Evolutionary conservation across 306 rosid species (phyloP), one percentile per base, ranked within the genome.

Genomic region (Quercus cerris): DNA sequence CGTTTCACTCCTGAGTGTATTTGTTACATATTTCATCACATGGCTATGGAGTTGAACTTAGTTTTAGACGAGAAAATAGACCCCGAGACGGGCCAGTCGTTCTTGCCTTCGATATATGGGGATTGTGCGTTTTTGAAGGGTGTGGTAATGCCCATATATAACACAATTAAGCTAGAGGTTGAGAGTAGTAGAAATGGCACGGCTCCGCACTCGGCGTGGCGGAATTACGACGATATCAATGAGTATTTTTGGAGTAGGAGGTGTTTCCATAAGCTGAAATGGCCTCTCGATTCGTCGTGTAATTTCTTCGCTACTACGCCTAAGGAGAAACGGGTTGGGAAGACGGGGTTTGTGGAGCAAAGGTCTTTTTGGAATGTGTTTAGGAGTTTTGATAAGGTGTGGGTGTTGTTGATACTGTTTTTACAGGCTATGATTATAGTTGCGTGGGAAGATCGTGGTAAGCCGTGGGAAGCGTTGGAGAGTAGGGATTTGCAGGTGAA

Each of bases 301-400:
- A 94, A 91, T 73, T 94, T 94, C 82, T 82, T 94, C 20, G 86
- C 87, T 25, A 92, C 92, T 2, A 82, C 91, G 1, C 85, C 87
- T 0, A 94, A 92, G 87, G 74, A 7, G 0, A 78, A 17, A 62
- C 84, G 97, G 10, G 92, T 94, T 1, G 98, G 98, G 86, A 94
- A 94, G 92, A 94, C 98, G 0, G 98, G 98, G 15, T 94, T 89
- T 76, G 98, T 94, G 79, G 98, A 94, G 87, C 97, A 88, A 81
- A 92, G 98, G 88, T 91, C 98, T 10, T 94, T 94, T 74, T 94
- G 97, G 98, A 94, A 94, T 79, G 27, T 94, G 63, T 92, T 89
- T 52, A 82, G 96, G 90, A 91, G 97, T 78, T 94, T 94, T 73
- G 98, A 94, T 78, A 92, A 86, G 90, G 85, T 94, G 17, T 94